These are phyloP conservation scores for Trichoderma sp. DNA, from an alignment of 2,329 filamentous ascomycete species.

Conservation along the genomic window DNA sequence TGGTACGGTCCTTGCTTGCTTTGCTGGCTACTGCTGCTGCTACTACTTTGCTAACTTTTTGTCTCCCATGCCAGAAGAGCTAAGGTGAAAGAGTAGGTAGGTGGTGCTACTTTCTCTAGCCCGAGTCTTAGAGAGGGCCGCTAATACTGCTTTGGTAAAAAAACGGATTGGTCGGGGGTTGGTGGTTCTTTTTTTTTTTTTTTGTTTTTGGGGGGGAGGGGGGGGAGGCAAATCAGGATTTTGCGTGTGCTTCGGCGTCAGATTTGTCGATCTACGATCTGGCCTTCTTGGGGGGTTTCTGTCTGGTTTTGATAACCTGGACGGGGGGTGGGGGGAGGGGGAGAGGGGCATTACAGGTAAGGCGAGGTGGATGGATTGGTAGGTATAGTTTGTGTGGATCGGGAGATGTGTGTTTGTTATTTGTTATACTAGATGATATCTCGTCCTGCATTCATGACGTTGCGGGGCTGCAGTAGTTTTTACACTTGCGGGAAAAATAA, in stretches of 20 bases:
- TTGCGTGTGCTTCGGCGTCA: neutral
- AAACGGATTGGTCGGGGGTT: neutral
- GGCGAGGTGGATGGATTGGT: neutral
- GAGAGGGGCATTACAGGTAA: neutral
- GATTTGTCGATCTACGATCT: conserved; percentile 7
- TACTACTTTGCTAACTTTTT: neutral
- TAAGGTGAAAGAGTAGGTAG: neutral
- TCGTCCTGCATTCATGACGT: neutral
- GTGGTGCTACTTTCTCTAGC: conserved; percentile 13
- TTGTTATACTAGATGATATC: neutral
- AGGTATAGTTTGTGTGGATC: neutral
- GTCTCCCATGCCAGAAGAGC: neutral
- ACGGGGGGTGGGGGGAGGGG: neutral
- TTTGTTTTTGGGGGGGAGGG: neutral
- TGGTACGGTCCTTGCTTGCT: neutral
- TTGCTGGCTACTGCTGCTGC: neutral
- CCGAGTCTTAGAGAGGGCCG: neutral
- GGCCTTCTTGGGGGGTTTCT: neutral
- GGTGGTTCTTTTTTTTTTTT: neutral
- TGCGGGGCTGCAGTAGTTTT: neutral
- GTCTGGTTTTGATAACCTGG: too few relatives aligned
- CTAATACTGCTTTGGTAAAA: conserved; percentile 17
- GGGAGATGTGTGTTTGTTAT: neutral
- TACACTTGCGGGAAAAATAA: neutral
- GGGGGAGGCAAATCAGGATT: neutral